Evolutionary conservation across 1,284 basidiomycete species (phyloP).

Genomic region (Ustilago loliicola): DNA sequence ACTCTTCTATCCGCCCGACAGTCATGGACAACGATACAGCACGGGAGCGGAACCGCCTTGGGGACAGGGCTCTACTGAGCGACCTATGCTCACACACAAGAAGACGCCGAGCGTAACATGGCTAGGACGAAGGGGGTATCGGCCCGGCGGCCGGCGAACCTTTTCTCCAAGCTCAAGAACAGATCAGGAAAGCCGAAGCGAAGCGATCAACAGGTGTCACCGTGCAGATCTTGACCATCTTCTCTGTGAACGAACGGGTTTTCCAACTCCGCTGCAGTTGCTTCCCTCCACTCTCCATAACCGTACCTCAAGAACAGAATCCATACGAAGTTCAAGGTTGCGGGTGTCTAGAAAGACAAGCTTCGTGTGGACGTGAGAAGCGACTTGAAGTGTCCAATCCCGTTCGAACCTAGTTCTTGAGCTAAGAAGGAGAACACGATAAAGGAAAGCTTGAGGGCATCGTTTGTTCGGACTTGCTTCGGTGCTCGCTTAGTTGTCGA

Average conservation of each 20-base stretch:
- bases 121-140: not conserved
- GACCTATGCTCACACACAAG: not conserved
- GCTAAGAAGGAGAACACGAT: not conserved
- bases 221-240: not conserved
- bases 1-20: too few species aligned
- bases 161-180: not conserved
- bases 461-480: not conserved
- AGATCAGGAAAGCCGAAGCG: too few species aligned
- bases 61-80: too few species aligned
- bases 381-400: too few species aligned
- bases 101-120: not conserved
- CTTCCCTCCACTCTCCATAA: not conserved
- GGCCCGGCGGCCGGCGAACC: conserved; percentile 5
- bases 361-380: too few species aligned
- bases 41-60: too few species aligned
- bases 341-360: too few species aligned
- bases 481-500: not conserved
- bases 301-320: too few species aligned
- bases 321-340: too few species aligned
- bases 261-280: not conserved
- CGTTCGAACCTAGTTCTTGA: not conserved
- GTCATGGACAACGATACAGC: too few species aligned
- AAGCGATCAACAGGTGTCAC: too few species aligned
- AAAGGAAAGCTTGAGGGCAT: not conserved
- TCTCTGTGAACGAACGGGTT: not conserved